These are phyloP conservation scores for Diospyros lotus DNA, from an alignment of 148 eudicot genomes.

Conservation along the genomic window DNA sequence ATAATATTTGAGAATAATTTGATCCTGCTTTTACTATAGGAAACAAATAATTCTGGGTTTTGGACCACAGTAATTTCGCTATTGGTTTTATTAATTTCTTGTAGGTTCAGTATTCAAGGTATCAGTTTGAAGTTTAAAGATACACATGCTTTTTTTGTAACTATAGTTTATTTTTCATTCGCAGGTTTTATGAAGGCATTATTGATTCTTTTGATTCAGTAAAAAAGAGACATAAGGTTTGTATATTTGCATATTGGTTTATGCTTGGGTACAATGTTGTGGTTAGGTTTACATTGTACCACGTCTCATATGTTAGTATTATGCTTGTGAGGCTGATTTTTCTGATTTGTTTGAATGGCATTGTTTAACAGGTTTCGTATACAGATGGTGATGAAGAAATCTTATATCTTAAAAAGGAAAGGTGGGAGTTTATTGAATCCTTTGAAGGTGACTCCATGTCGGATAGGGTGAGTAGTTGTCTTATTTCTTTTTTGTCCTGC, in stretches of 20 bases:
- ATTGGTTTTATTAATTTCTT: neutral
- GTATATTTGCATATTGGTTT: neutral
- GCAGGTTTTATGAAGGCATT: slow-evolving; percentile 74
- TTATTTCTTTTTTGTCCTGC: neutral
- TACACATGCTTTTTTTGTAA: neutral
- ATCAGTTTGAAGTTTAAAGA: too few species aligned
- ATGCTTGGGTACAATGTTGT: neutral
- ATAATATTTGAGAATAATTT: neutral
- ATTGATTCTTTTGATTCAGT: slow-evolving; percentile 41
- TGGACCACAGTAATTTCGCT: neutral
- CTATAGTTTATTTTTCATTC: neutral
- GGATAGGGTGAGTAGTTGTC: slow-evolving; percentile 37
- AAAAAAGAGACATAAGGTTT: slow-evolving; percentile 61
- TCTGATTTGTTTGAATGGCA: neutral
- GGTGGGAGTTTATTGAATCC: slow-evolving; percentile 35
- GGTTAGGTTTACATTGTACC: neutral
- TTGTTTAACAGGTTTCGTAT: slow-evolving; percentile 44
- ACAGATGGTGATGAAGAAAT: slow-evolving; percentile 64
- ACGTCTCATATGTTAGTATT: neutral
- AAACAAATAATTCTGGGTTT: neutral
- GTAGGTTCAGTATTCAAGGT: neutral
- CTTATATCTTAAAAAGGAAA: slow-evolving; percentile 42
- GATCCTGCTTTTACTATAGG: neutral
- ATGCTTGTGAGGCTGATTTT: neutral
- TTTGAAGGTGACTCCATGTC: slow-evolving; percentile 16